These are phyloP conservation scores for Metarhizium sp. DNA, from an alignment of 2,329 filamentous ascomycete genomes.

Conservation along the genomic window DNA sequence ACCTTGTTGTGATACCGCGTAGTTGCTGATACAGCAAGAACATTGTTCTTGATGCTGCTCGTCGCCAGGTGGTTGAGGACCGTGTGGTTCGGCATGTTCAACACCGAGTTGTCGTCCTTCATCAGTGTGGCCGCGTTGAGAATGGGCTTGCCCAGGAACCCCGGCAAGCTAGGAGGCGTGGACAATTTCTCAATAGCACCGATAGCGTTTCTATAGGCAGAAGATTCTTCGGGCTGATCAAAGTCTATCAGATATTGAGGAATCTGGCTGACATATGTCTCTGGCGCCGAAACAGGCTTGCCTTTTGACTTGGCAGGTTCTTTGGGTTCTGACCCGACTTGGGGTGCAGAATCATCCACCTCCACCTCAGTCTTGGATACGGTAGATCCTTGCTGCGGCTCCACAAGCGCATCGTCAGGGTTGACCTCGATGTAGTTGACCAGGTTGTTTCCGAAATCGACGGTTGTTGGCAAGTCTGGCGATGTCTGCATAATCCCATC, in stretches of 20 bases:
- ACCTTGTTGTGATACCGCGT: conserved; percentile 97
- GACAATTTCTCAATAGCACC: conserved; percentile 70
- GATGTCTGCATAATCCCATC: conserved; percentile 90
- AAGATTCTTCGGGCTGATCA: conserved; percentile 73
- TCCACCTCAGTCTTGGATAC: conserved; percentile 8
- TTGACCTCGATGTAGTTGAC: conserved; percentile 97
- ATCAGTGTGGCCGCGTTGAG: conserved; percentile 83
- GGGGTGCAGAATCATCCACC: neutral
- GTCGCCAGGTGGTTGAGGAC: conserved; percentile 94
- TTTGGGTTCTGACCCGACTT: conserved; percentile 20
- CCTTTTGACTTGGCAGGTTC: conserved; percentile 37
- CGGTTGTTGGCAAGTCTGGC: conserved; percentile 79
- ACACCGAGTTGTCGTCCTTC: conserved; percentile 96
- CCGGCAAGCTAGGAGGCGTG: conserved; percentile 73
- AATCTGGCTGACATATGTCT: conserved; percentile 62
- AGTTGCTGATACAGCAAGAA: conserved; percentile 89
- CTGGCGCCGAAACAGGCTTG: conserved; percentile 45
- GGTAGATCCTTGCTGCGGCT: conserved; percentile 14
- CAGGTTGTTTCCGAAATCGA: conserved; percentile 95
- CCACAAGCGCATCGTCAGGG: conserved; percentile 54
- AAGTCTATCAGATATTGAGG: conserved; percentile 81
- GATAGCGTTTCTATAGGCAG: conserved; percentile 64
- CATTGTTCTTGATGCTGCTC: conserved; percentile 94
- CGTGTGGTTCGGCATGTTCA: conserved; percentile 95
- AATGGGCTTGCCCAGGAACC: conserved; percentile 90